These are phyloP conservation scores for Petasospora rhodanensis DNA, from an alignment of 1,139 yeast genomes.

Conservation along the genomic window DNA sequence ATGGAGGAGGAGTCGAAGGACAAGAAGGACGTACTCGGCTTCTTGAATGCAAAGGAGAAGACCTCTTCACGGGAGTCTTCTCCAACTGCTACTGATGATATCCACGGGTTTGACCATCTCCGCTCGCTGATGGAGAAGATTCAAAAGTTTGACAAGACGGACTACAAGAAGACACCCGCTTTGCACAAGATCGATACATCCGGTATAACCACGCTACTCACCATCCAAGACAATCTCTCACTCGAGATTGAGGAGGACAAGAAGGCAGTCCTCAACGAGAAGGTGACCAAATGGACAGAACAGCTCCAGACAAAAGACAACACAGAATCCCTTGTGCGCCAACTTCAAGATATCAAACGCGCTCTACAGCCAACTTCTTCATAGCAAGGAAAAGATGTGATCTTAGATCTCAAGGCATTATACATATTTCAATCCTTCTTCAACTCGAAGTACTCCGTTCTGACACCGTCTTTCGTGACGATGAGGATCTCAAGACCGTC, in stretches of 20 bases:
- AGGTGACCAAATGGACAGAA: constrained; percentile 12
- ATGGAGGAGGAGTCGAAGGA: constrained; percentile 2
- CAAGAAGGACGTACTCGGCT: constrained; percentile 11
- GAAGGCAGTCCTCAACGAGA: constrained; percentile 2
- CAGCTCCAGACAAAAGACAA: constrained; percentile 9
- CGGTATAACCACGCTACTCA: constrained; percentile 8
- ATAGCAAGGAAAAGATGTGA: too few species aligned
- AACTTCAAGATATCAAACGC: constrained; percentile 17
- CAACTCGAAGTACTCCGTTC: constrained; percentile 76
- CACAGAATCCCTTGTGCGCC: constrained; percentile 13
- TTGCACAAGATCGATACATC: neutral
- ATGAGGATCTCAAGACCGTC: constrained; percentile 89
- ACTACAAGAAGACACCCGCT: constrained; percentile 5
- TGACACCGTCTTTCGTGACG: constrained; percentile 90
- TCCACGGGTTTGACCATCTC: constrained; percentile 11
- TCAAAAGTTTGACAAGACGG: constrained; percentile 12
- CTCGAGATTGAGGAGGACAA: constrained; percentile 2
- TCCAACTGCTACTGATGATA: neutral
- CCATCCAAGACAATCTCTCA: constrained; percentile 1
- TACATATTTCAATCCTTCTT: constrained; percentile 64
- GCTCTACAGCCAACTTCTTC: constrained; percentile 1
- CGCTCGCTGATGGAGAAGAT: constrained; percentile 21
- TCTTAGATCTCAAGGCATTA: neutral
- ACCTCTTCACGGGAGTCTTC: neutral
- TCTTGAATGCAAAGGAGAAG: constrained; percentile 5